Base-by-base conservation (phyloP, 257 asterid genomes). In the Ehretia macrophylla region DNA sequence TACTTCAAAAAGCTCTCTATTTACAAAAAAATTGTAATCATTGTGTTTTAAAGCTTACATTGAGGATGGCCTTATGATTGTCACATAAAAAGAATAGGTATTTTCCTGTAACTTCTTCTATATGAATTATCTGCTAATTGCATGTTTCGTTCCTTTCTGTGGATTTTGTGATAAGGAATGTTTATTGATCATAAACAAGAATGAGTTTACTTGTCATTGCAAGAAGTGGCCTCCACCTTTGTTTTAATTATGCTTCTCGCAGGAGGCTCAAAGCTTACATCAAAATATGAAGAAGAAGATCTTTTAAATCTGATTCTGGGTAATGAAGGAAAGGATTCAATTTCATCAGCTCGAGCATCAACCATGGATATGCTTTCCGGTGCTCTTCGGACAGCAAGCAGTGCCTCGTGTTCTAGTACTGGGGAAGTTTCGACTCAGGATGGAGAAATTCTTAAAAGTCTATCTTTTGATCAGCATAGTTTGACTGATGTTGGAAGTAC, bases 211-310 rank as follows among this genome's bases (percentile, higher is more conserved):
- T n/a, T n/a, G n/a, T 27, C 35, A 27, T 27, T 27, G 35, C 35
- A 27, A 27, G 6, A 27, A 27, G 4, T 27, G 35, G 35, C 6
- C 35, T 27, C 35, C 35, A 27, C 4, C 35, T 27, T 27, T 27
- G 35, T 27, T 27, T 27, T 27, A 6, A 27, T 27, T 27, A 27
- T 27, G 35, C n/a, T 62, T 27, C 58, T 63, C 67, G 62, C 81
- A 89, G 99, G 90, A 69, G 70, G 82, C 75, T 85, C 95, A 70
- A 87, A 68, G 78, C 65, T 59, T 47, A 53, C 77, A 64, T 73
- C 79, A 38, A 82, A 74, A 79, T 64, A 58, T 45, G 95, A 86
- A 46, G 95, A 88, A 35, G 95, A 42, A 42, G 47, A 4, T 42
- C 47, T 42, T 14, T 42, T 42, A 42, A 42, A 10, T 10, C 47